Base-by-base conservation (phyloP, 768 basidiomycete genomes). In the Cyclocybe aegerita region DNA sequence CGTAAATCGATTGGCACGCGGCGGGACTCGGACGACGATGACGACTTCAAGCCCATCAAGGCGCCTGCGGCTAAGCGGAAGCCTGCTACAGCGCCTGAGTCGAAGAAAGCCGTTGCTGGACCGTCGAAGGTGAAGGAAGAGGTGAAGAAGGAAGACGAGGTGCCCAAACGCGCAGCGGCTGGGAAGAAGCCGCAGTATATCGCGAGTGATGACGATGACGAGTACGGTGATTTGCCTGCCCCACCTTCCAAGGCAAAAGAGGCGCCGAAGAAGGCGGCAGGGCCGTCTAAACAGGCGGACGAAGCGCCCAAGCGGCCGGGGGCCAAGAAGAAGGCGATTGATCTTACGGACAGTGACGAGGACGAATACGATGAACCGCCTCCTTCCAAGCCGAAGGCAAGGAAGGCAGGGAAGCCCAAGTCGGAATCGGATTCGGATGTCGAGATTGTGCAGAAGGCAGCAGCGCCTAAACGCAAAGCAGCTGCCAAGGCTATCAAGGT, bases 11-110 rank as follows among this genome's bases (percentile, higher is more conserved):
- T 75, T 50, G 76, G 73, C 6, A 65, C 62, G 9, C 56, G 64
- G 5, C 59, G 62, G 10, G 67, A 58, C 14, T 69, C 71, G 8
- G 73, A 72, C 41, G 69, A 73, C 10, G 75, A 75, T 53, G 74
- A 78, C 39, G 75, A 79, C 44, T 80, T 79, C 53, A 69, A 71
- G 56, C 75, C 76, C 17, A 70, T 76, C 59, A 77, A 78, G 57
- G 72, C 74, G 4, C 57, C 70, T 12, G 56, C 68, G 11, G 63
- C 61, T 40, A 77, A 74, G 56, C 74, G 73, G 46, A 79, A 77
- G 50, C 65, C 71, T 6, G 40, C 35, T 5, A 50, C 49, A 1
- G 61, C 65, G 15, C 66, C 23, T 23, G 23, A 52, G 48, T 41
- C 60, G 29, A 63, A 59, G 56, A 56, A 49, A 42, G 32, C 39